Conservation (phyloP, 345 rosid genomes). For the Microcos paniculata region DNA sequence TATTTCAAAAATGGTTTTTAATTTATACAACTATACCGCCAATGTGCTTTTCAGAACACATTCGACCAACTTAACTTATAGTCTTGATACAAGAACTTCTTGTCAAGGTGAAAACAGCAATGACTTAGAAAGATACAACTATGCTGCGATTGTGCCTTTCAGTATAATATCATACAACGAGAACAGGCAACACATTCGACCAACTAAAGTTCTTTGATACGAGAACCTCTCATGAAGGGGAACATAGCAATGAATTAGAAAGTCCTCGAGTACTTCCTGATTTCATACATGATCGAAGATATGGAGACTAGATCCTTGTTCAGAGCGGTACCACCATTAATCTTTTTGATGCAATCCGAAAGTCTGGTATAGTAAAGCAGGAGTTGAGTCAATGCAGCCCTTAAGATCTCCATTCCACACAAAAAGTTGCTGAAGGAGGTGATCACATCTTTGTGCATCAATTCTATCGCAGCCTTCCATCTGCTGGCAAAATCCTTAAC, state of each 20-base stretch:
- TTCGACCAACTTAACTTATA: background rate
- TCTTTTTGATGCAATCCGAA: conserved; percentile 79
- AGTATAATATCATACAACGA: background rate
- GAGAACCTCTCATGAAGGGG: background rate
- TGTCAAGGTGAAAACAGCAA: background rate
- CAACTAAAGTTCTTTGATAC: background rate
- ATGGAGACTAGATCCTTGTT: conserved; percentile 94
- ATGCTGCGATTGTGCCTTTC: background rate
- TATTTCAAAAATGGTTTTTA: no score
- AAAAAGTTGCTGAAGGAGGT: conserved; percentile 97
- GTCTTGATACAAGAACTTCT: no score
- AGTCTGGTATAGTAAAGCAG: conserved; percentile 92
- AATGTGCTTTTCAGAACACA: background rate
- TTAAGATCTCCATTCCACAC: conserved; percentile 95
- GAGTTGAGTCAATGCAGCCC: conserved; percentile 93
- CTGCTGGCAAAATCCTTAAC: conserved; percentile 87
- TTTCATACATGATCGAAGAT: conserved; percentile 95
- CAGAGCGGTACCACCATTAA: conserved; percentile 69
- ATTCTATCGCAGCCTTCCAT: conserved; percentile 91
- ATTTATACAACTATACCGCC: background rate
- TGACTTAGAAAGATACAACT: conserved; percentile 49
- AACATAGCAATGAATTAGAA: conserved; percentile 38
- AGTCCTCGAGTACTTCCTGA: conserved; percentile 85
- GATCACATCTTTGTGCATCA: conserved; percentile 98
- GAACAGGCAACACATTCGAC: background rate